Conservation (phyloP, 257 asterid genomes). For the Solanum chmielewskii region DNA sequence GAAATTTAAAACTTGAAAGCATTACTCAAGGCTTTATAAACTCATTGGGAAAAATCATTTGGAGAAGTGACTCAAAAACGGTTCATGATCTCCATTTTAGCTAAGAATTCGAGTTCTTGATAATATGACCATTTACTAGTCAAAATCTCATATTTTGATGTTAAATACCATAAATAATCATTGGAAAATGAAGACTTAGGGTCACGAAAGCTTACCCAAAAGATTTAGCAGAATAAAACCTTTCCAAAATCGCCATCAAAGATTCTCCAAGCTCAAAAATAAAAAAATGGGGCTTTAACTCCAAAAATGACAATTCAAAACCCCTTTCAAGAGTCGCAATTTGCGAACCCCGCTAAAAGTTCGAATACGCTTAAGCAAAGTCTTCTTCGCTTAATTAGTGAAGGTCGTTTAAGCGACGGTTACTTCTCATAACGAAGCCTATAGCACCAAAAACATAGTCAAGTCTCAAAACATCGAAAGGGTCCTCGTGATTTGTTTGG, state of each 20-base stretch:
- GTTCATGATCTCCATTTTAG: background rate
- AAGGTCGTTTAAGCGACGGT: too few species aligned
- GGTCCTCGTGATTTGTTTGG: too few species aligned
- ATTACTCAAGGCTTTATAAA: background rate
- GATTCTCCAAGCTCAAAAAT: background rate
- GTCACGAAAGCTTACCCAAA: background rate
- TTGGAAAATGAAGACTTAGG: background rate
- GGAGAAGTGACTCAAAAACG: background rate
- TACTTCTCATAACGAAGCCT: too few species aligned
- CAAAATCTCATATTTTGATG: background rate
- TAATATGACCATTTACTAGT: too few species aligned
- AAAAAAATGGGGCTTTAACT: fast-evolving
- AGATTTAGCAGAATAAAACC: too few species aligned
- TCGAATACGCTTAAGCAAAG: background rate
- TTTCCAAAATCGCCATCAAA: background rate
- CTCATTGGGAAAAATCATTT: too few species aligned
- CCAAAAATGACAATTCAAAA: background rate
- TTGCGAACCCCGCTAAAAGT: background rate
- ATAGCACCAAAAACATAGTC: background rate
- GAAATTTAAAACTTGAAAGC: background rate
- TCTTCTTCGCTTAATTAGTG: too few species aligned
- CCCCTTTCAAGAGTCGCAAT: background rate
- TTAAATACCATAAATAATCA: background rate
- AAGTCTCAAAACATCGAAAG: background rate
- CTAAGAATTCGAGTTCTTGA: background rate